phyloP scores from a whole-genome alignment of 805 yeast species.

The Nakazawaea ernobii region DNA sequence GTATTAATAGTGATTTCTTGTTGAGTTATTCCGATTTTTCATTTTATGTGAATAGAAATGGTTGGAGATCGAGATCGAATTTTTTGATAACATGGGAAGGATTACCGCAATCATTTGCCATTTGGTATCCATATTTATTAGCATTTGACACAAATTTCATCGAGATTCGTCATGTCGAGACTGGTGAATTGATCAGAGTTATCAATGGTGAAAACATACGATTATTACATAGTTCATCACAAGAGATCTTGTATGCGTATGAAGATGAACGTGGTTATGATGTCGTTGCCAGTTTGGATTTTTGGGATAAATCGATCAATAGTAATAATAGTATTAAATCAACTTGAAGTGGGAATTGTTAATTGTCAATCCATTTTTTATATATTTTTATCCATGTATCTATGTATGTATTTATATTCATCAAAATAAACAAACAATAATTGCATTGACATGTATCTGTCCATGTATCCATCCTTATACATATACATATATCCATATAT shows the following conservation, averaged over 20 bases:
- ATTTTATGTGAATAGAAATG: conserved; percentile 88
- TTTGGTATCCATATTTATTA: conserved; percentile 88
- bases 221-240: conserved; percentile 82
- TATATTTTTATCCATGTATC: no score
- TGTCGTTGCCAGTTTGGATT: conserved; percentile 87
- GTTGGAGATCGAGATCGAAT: conserved; percentile 92
- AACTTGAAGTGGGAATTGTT: no score
- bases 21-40: conserved; percentile 90
- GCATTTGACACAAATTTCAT: conserved; percentile 89
- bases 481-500: no score
- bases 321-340: conserved; percentile 14
- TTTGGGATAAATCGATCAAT: conserved; percentile 51
- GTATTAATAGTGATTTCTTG: conserved; percentile 83
- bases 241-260: conserved; percentile 88
- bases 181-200: conserved; percentile 81
- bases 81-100: conserved; percentile 98
- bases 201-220: conserved; percentile 89
- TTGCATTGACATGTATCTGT: no score
- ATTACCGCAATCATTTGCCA: conserved; percentile 83
- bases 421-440: no score
- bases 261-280: conserved; percentile 89
- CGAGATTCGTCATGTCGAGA: conserved; percentile 87
- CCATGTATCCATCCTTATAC: no score
- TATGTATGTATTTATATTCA: no score
- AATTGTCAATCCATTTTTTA: no score